Evolutionary conservation across 176 grass and related monocot species (phyloP).

Genomic region (Echinochloa phyllopogon): DNA sequence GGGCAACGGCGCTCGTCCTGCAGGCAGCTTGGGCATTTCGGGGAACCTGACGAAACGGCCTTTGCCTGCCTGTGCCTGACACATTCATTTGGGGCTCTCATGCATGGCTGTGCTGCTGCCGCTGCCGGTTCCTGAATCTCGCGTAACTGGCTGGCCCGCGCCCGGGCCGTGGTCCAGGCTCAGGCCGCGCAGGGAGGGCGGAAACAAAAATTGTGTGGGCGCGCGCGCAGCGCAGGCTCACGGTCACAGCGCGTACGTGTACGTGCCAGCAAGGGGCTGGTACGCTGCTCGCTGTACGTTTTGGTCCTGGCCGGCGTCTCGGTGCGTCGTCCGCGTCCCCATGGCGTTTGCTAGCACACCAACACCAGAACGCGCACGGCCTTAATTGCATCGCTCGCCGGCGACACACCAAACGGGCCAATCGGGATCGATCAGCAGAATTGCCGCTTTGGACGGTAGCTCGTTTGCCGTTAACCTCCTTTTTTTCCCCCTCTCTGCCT

Average conservation of each 20-base stretch:
- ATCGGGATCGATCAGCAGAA: background rate
- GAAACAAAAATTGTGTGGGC: background rate
- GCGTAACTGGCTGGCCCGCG: background rate
- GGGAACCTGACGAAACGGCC: conserved; percentile 32
- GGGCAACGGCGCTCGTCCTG: background rate
- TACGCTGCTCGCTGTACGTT: background rate
- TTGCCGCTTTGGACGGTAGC: background rate
- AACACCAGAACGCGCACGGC: background rate
- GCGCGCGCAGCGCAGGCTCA: too few species aligned
- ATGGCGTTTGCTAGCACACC: background rate
- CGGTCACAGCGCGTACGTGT: background rate
- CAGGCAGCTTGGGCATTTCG: background rate
- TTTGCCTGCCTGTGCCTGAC: conserved; percentile 4
- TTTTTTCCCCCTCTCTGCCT: too few species aligned
- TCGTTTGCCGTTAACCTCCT: background rate
- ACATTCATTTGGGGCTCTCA: background rate
- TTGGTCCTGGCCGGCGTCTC: background rate
- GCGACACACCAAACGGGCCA: too few species aligned
- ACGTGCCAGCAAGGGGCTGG: background rate
- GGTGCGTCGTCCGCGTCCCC: background rate
- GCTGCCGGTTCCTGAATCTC: conserved; percentile 1
- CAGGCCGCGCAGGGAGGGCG: background rate
- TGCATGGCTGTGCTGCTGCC: background rate
- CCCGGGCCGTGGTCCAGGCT: conserved; percentile 1
- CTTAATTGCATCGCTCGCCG: background rate